Evolutionary conservation across 768 basidiomycete species (phyloP), one percentile per base, ranked within the genome.

Genomic region (Crucibulum laeve): DNA sequence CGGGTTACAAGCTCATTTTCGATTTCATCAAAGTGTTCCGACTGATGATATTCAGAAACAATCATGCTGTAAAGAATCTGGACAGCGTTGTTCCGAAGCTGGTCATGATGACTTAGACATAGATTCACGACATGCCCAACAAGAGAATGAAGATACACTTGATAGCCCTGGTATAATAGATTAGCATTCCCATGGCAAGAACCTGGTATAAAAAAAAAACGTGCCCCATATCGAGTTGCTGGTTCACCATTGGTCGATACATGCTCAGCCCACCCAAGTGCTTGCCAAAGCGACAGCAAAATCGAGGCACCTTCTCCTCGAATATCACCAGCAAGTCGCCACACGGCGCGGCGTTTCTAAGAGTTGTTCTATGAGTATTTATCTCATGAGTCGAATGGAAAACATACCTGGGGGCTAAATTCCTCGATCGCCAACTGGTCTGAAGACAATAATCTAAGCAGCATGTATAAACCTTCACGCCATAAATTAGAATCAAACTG

Each of bases 1-100:
- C 89, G 85, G 51, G 82, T 93, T 53, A 98, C 89, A 5, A 97
- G 73, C 63, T 94, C 93, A 52, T 88, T 85, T 61, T 97, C 91
- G 51, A 98, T 95, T 36, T 79, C 79, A 52, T 86, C 84, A 57
- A 97, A 96, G 58, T 89, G 82, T 19, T 80, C 83, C 10, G 82
- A 81, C 46, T 87, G 83, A 44, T 91, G 82, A 61, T 88, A 93
- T 60, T 95, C 90, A 2, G 90, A 85, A 37, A 94, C 80, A 47
- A 98, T 92, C 92, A 98, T 96, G 55, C 86, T 89, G 64, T 87
- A 95, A 17, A 98, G 76, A 44, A 97, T 93, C 53, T 89, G 82
- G 17, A 95, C 91, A 0, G 92, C 94, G 50, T 87, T 88, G 57
- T 78, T 89, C 51, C 94, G 80, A 30, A 96, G 75, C 55, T 86